Evolutionary conservation across 352 stramenopile species (phyloP).

Genomic region (Plasmopara halstedii): DNA sequence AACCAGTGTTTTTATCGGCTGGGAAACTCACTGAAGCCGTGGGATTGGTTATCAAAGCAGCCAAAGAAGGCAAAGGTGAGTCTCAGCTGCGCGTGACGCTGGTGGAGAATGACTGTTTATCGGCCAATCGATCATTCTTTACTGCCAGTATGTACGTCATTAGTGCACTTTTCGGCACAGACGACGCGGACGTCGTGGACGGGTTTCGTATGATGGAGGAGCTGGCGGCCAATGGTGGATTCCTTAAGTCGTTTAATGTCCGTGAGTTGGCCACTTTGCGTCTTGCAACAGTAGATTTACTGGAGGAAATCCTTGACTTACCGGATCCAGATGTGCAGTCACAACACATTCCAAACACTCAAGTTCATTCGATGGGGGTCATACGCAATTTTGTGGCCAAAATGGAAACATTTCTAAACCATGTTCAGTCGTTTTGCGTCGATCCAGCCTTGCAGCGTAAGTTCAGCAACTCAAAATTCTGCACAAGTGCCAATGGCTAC

Average conservation of each 20-base stretch:
- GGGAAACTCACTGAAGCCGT: slow-evolving; percentile 78
- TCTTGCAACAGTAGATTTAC: slow-evolving; percentile 52
- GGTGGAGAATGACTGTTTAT: slow-evolving; percentile 76
- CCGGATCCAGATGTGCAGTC: slow-evolving; percentile 68
- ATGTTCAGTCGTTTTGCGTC: slow-evolving; percentile 57
- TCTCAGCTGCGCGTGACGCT: slow-evolving; percentile 68
- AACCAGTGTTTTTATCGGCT: slow-evolving; percentile 79
- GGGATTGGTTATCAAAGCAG: slow-evolving; percentile 52
- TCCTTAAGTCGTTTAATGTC: slow-evolving; percentile 75
- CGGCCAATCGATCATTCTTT: slow-evolving; percentile 77
- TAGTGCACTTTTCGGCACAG: slow-evolving; percentile 58
- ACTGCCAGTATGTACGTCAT: slow-evolving; percentile 74
- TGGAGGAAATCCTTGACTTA: slow-evolving; percentile 76
- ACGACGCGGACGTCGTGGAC: slow-evolving; percentile 75
- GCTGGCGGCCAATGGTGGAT: slow-evolving; percentile 47
- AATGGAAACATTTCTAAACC: slow-evolving; percentile 71
- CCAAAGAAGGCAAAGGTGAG: slow-evolving; percentile 74
- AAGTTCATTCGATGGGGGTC: slow-evolving; percentile 72
- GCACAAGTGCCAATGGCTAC: slow-evolving; percentile 54
- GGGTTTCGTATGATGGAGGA: slow-evolving; percentile 76
- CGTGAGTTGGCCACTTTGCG: slow-evolving; percentile 55
- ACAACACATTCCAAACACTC: slow-evolving; percentile 52
- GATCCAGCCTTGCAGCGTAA: slow-evolving; percentile 57
- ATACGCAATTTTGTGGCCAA: slow-evolving; percentile 86
- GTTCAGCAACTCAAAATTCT: slow-evolving; percentile 76